phyloP scores from a whole-genome alignment of 2,329 filamentous ascomycete genomes.

The Sporothrix pseudoabietina region DNA sequence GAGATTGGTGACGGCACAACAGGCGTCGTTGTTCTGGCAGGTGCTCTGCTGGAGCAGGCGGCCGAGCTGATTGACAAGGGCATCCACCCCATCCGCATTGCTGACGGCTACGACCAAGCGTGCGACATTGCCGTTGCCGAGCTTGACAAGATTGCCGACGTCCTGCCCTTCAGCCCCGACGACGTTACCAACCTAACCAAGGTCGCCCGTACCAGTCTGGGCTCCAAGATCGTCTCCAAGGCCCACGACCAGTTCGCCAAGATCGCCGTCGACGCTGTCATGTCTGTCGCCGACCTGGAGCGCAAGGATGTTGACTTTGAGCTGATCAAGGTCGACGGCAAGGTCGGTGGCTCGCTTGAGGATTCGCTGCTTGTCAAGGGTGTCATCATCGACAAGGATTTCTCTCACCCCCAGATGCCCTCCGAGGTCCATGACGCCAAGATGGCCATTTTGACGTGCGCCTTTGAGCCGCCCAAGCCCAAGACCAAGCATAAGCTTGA shows the following conservation, averaged over 20 bases:
- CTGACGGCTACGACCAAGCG: constrained; percentile 95
- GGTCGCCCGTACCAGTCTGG: constrained; percentile 92
- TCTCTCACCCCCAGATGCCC: constrained; percentile 99
- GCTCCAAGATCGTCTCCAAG: constrained; percentile 99
- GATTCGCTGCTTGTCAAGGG: constrained; percentile 95
- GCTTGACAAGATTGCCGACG: constrained; percentile 90
- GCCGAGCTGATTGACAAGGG: constrained; percentile 99
- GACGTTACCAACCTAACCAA: constrained; percentile 85
- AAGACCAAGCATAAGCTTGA: constrained; percentile 99
- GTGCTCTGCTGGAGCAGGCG: constrained; percentile 92
- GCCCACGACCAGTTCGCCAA: constrained; percentile 97
- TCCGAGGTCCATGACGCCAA: constrained; percentile 93
- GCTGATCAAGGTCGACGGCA: constrained; percentile 98
- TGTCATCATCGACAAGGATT: constrained; percentile 99
- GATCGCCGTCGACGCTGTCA: constrained; percentile 94
- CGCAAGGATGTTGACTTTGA: constrained; percentile 98
- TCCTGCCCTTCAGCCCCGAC: constrained; percentile 79
- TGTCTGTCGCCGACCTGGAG: constrained; percentile 93
- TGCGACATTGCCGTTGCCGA: constrained; percentile 95
- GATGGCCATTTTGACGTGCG: constrained; percentile 95
- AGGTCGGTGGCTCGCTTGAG: constrained; percentile 91
- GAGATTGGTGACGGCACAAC: constrained; percentile 99
- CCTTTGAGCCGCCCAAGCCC: constrained; percentile 97
- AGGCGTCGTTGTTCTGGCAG: constrained; percentile 93
- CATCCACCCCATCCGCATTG: constrained; percentile 97